These are phyloP conservation scores for Eutypella sp. DNA, from an alignment of 2,329 filamentous ascomycete species.

Conservation along the genomic window DNA sequence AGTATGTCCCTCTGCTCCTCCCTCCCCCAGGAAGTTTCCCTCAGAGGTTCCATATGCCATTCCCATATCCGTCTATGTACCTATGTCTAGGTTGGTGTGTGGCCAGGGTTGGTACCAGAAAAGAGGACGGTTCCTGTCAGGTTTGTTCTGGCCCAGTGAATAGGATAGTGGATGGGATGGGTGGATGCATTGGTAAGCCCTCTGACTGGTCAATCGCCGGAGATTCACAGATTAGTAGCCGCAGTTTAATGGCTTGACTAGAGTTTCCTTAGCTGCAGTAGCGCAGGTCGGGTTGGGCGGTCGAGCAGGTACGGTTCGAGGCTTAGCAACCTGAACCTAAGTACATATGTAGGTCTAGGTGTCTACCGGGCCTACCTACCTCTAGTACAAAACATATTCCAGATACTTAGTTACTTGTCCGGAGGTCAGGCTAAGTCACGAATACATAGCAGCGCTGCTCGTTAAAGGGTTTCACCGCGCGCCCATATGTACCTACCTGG, in stretches of 20 bases:
- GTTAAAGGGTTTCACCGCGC: too few species aligned
- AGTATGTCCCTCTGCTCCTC: too few species aligned
- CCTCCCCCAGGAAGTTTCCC: too few species aligned
- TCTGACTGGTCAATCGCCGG: neutral
- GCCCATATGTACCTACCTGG: too few species aligned
- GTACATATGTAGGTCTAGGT: too few species aligned
- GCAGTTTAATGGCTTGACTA: neutral
- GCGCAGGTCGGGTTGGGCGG: neutral
- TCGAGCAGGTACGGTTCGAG: neutral
- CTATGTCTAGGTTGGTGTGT: neutral
- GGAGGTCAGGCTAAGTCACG: too few species aligned
- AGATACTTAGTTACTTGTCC: too few species aligned
- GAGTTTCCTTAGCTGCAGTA: neutral
- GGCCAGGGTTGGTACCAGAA: neutral
- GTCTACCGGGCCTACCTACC: too few species aligned
- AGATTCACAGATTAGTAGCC: constrained; percentile 1
- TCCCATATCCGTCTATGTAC: neutral
- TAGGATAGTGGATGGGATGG: neutral
- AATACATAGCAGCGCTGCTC: too few species aligned
- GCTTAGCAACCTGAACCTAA: neutral
- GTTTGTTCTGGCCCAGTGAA: neutral
- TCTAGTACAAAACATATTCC: too few species aligned
- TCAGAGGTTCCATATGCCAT: too few species aligned
- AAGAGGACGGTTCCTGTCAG: constrained; percentile 1
- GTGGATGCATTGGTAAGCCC: neutral